Conservation (phyloP, 306 rosid species). For the Prunus davidiana region DNA sequence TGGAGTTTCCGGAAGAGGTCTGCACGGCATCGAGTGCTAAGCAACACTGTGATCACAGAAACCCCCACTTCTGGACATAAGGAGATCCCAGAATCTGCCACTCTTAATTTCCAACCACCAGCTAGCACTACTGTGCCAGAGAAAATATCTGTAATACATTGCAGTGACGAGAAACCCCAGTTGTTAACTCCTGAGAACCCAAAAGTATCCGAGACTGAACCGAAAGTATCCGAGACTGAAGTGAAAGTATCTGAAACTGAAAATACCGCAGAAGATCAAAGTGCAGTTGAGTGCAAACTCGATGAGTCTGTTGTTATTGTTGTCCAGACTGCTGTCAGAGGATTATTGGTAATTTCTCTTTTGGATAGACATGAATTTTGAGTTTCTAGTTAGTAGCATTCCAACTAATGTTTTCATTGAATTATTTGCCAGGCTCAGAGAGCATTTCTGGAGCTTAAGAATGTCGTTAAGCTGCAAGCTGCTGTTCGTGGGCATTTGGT, state of each 20-base stretch:
- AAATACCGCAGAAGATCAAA: background rate
- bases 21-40: slow-evolving; percentile 81
- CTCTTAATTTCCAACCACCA: slow-evolving; percentile 37
- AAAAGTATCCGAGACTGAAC: slow-evolving; percentile 29
- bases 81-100: slow-evolving; percentile 58
- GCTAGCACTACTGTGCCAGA: slow-evolving; percentile 50
- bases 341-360: slow-evolving; percentile 59
- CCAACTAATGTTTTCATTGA: slow-evolving; percentile 5
- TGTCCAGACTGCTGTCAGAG: slow-evolving; percentile 77
- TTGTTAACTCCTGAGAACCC: slow-evolving; percentile 34
- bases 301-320: slow-evolving; percentile 37
- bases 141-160: slow-evolving; percentile 45
- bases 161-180: slow-evolving; percentile 53
- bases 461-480: slow-evolving; percentile 86
- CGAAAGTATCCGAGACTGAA: slow-evolving; percentile 30
- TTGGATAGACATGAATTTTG: slow-evolving; percentile 7
- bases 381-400: slow-evolving; percentile 7
- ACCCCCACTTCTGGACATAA: slow-evolving; percentile 49
- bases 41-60: slow-evolving; percentile 73
- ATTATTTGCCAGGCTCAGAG: slow-evolving; percentile 53
- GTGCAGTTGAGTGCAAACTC: slow-evolving; percentile 27
- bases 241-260: slow-evolving; percentile 29
- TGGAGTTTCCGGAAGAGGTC: slow-evolving; percentile 97
- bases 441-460: slow-evolving; percentile 47
- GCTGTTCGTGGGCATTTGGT: slow-evolving; percentile 91